Evolutionary conservation across 129 eudicot genomes (phyloP), one percentile per base, ranked within the genome.

Genomic region (Helichrysum umbraculigerum): DNA sequence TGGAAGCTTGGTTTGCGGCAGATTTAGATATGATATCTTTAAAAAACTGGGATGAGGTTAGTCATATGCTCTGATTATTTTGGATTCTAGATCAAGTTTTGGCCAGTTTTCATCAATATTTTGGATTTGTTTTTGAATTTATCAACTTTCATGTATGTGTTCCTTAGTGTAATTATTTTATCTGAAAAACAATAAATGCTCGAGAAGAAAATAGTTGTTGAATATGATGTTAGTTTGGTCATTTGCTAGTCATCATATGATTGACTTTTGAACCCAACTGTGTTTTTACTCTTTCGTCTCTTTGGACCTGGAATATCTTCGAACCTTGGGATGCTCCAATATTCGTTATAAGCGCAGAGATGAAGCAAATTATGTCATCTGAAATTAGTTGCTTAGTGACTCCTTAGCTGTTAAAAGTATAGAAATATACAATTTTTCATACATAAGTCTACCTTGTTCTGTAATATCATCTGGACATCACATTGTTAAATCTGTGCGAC

Each of bases 1-100:
- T 94, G 99, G 99, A 94, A 77, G 99, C 99, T 42, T 94, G 99
- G 99, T 94, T 94, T 80, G 99, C 96, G 75, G 97, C 97, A 62
- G 99, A 94, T 71, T 90, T 91, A 42, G 97, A 91, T 83, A 89
- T 89, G 96, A 91, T 94, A 70, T 94, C 99, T 71, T 77, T 94
- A 79, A 94, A 83, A 64, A 90, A 84, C 72, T 94, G 99, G 99
- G 99, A 94, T 74, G 96, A 93, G 97, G 98, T 77, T 72, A 85
- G 87, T 57, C 57, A 42, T 58, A 82, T 75, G 17, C 42, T 25
- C 28, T 32, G 29, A 59, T 21, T 61, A 6, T 56, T 16, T 19
- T 56, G 61, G 8, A 16, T n/a, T 56, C 25, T 17, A n/a, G 61
- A 56, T 19, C 6, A 17, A 16, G 61, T 19, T 19, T 20, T 57